These are phyloP conservation scores for Debaryomyces nepalensis DNA, from an alignment of 1,139 yeast genomes.

Conservation along the genomic window DNA sequence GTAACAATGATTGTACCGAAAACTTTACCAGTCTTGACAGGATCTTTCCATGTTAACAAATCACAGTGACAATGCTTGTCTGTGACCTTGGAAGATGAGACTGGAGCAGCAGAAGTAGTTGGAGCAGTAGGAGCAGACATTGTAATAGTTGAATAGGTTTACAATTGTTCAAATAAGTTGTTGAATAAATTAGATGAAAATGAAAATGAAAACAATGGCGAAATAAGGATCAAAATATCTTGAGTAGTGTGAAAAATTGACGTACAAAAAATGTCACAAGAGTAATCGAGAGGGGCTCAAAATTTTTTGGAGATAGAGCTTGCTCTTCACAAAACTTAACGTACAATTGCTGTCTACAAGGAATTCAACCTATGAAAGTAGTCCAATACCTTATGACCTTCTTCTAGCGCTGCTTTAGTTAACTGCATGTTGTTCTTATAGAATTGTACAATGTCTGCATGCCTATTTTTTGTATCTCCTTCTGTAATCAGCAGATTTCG, in stretches of 20 bases:
- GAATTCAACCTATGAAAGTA: conserved; percentile 2
- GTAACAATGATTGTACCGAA: conserved; percentile 67
- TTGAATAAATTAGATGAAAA: conserved; percentile 7
- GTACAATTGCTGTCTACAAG: conserved; percentile 1
- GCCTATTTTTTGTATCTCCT: conserved; percentile 7
- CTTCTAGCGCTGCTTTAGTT: conserved; percentile 13
- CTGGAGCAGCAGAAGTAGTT: conserved; percentile 5
- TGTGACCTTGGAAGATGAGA: too few relatives aligned
- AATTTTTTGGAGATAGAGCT: not conserved
- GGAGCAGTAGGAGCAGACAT: conserved; percentile 12
- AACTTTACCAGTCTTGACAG: conserved; percentile 75
- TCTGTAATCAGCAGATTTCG: not conserved
- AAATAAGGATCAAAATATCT: conserved; percentile 11
- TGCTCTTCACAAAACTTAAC: not conserved
- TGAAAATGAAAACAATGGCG: conserved; percentile 5
- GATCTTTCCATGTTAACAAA: conserved; percentile 83
- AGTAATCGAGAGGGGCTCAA: conserved; percentile 11
- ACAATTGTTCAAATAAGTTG: conserved; percentile 6
- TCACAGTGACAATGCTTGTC: conserved; percentile 17
- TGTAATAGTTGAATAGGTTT: conserved; percentile 8
- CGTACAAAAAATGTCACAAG: conserved; percentile 12
- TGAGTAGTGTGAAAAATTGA: conserved; percentile 7
- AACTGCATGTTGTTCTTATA: conserved; percentile 14
- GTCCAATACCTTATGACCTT: not conserved
- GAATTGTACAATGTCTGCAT: conserved; percentile 17